Evolutionary conservation across 1,139 yeast species (phyloP).

Genomic region (Nadsonia commutata): DNA sequence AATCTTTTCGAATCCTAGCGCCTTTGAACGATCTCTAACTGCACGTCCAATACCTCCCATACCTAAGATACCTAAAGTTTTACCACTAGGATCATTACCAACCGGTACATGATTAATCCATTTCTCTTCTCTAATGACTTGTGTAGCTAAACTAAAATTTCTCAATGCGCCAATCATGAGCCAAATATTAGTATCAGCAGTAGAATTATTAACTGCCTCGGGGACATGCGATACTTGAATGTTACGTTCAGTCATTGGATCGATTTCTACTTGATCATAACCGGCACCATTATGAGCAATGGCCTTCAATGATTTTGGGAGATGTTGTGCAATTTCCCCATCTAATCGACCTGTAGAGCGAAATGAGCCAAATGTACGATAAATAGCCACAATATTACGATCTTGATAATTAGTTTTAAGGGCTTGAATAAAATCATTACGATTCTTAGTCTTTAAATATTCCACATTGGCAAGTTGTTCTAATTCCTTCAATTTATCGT

Average conservation of each 20-base stretch:
- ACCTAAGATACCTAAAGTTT: constrained; percentile 57
- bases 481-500: constrained; percentile 1
- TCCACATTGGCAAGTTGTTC: background rate
- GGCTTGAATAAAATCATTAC: constrained; percentile 40
- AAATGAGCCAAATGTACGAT: constrained; percentile 22
- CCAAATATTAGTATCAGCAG: constrained; percentile 59
- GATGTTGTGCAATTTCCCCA: constrained; percentile 42
- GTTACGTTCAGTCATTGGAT: constrained; percentile 32
- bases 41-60: constrained; percentile 77
- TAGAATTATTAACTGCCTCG: constrained; percentile 54
- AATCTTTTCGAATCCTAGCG: constrained; percentile 49
- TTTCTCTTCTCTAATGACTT: constrained; percentile 24
- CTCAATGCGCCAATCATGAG: constrained; percentile 45
- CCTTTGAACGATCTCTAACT: constrained; percentile 46
- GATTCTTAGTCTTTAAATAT: constrained; percentile 7
- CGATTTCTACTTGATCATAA: constrained; percentile 50
- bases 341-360: constrained; percentile 57
- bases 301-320: constrained; percentile 50
- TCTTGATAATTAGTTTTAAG: constrained; percentile 33
- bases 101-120: constrained; percentile 22
- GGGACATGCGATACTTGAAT: constrained; percentile 61
- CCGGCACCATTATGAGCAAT: constrained; percentile 87
- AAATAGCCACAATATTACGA: constrained; percentile 31
- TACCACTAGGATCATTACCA: constrained; percentile 43
- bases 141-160: constrained; percentile 33